Percentiles rank a stretch among this genome's conserved stretches.
Evolutionary conservation across 78 protist species (phyloP).

Genomic region (Dictyostelium brefeldianum): DNA sequence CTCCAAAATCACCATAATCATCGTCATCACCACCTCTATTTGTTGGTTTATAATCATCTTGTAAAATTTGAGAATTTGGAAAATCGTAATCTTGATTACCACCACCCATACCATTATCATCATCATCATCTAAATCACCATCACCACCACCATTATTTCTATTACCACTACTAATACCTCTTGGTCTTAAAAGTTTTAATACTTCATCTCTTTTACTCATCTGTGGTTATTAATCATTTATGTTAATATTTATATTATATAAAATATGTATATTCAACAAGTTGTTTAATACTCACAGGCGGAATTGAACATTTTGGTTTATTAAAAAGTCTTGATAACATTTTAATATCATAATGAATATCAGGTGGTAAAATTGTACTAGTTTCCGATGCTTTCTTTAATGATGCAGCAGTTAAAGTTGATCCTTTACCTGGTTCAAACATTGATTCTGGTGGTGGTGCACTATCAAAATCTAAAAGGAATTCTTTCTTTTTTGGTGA

Average conservation of each 20-base stretch:
- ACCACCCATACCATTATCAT: conserved; percentile 4
- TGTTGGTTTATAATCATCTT: conserved; percentile 9
- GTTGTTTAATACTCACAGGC: conserved; percentile 26
- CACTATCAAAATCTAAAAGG: conserved; percentile 69
- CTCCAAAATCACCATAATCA: not conserved
- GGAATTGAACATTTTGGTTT: conserved; percentile 83
- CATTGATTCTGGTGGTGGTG: conserved; percentile 48
- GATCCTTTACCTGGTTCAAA: conserved; percentile 72
- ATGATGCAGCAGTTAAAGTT: conserved; percentile 31
- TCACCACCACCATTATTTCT: not conserved
- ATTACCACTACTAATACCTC: too few relatives aligned
- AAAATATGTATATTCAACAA: too few relatives aligned
- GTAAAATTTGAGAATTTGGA: conserved; percentile 28
- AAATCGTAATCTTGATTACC: conserved; percentile 27
- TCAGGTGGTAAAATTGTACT: conserved; percentile 85
- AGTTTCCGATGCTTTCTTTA: conserved; percentile 48
- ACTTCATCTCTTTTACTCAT: conserved; percentile 65
- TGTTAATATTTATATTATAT: not conserved
- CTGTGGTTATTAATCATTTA: not conserved
- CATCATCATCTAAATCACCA: not conserved
- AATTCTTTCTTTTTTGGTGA: conserved; percentile 6
- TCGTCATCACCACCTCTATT: not conserved
- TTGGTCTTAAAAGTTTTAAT: conserved; percentile 16
- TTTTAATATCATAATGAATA: conserved; percentile 50
- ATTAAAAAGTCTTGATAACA: conserved; percentile 74